Base-by-base conservation (phyloP, 2,329 filamentous ascomycete genomes). In the Fusarium sp. region DNA sequence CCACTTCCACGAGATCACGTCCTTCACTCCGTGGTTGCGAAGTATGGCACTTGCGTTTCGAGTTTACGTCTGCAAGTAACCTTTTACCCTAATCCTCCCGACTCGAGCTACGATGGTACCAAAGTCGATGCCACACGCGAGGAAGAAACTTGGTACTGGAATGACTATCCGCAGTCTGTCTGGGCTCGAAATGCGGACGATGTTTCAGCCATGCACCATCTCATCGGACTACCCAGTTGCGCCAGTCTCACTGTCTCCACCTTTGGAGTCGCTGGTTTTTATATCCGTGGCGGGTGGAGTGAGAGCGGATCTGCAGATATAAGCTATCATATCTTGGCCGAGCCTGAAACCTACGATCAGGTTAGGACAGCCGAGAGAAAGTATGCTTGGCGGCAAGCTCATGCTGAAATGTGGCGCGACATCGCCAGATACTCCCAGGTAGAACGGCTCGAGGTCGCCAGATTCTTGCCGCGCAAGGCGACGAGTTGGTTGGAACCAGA, bases 381-480 rank as follows among this genome's bases (percentile, higher is more conserved):
- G 10, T 63, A 63, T 15, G 14, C 13, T 7, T 65, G 58, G 62
- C 43, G 62, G 11, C 32, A 55, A 23, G 51, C 58, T 7, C 25
- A 45, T 52, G 47, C 19, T 2, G 47, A 63, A 5, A 46, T 65
- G 25, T 65, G 58, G 58, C 17, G 22, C 3, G 62, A 63, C 10
- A 20, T 65, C 5, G 41, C 58, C 3, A 49, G 9, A 15, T n/a
- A 30, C 15, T 57, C 47, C 2, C 44, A 33, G 14, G n/a, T 23
- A 15, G 19, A 48, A 15, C 20, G 30, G 10, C 25, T 65, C 10
- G 41, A 51, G 22, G 1, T 63, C 14, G 17, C 57, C 25, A 23
- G 49, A 8, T 49, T 65, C 19, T 23, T 65, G 11, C 62, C 58
- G 5, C 33, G 44, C 19, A 63, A 48, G 33, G 32, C 52, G 11